phyloP scores from a whole-genome alignment of 768 basidiomycete species.

The Porphyrellus cyaneotinctus region DNA sequence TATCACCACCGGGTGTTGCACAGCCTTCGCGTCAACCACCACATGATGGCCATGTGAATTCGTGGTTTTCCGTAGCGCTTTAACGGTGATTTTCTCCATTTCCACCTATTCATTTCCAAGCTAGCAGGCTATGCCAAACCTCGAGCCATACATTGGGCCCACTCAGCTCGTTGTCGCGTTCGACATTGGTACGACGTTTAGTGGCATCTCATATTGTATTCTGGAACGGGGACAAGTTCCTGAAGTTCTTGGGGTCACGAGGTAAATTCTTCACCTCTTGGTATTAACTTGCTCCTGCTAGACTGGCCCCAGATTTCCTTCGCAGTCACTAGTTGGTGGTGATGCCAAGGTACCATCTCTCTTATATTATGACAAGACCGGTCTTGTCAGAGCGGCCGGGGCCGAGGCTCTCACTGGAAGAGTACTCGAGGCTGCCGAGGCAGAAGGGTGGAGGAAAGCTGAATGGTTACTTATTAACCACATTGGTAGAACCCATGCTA shows the following conservation, averaged over 20 bases:
- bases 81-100: not conserved
- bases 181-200: not conserved
- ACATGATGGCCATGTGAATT: not conserved
- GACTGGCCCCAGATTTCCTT: constrained; percentile 35
- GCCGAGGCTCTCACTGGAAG: not conserved
- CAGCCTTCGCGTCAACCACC: not conserved
- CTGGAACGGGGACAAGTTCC: constrained; percentile 12
- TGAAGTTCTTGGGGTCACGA: constrained; percentile 3
- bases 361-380: not conserved
- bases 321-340: not conserved
- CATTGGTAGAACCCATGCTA: not conserved
- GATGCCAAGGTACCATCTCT: constrained; percentile 1
- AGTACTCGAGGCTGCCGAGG: not conserved
- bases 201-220: not conserved
- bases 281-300: not conserved
- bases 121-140: not conserved
- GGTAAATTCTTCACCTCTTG: not conserved
- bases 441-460: not conserved
- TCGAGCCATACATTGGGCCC: not conserved
- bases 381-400: not conserved
- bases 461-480: not conserved
- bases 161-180: not conserved
- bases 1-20: not conserved
- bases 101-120: not conserved
- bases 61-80: not conserved